phyloP scores from a whole-genome alignment of 2,329 filamentous ascomycete species.

The Talaromyces sp. region DNA sequence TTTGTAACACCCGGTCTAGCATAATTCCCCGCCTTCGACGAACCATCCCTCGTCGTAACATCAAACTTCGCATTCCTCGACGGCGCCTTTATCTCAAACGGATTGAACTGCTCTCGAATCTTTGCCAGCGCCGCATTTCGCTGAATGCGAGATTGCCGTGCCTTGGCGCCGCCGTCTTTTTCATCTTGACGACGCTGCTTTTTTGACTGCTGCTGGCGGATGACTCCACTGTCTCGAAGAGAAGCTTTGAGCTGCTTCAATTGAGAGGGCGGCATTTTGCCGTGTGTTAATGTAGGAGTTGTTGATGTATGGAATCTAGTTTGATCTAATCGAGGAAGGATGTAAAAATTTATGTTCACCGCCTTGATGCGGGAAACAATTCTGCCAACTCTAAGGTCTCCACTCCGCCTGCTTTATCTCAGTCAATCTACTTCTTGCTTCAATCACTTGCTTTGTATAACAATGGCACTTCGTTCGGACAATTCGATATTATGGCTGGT shows the following conservation, averaged over 20 bases:
- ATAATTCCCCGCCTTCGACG: constrained; percentile 55
- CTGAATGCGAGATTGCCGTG: constrained; percentile 69
- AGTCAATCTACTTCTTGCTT: constrained; percentile 3
- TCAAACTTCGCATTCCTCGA: constrained; percentile 79
- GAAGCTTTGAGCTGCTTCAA: constrained; percentile 93
- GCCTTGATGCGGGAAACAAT: constrained; percentile 29
- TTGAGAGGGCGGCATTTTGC: constrained; percentile 86
- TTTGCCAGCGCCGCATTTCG: constrained; percentile 74
- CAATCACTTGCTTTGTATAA: neutral
- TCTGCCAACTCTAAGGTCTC: constrained; percentile 27
- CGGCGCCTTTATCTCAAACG: constrained; percentile 87
- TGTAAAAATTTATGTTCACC: constrained; percentile 36
- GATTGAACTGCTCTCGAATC: constrained; percentile 96
- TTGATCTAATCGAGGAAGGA: neutral
- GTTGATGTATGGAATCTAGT: constrained; percentile 23
- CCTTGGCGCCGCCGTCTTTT: constrained; percentile 61
- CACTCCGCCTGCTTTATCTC: constrained; percentile 13
- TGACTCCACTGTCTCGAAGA: constrained; percentile 81
- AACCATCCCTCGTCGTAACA: constrained; percentile 64
- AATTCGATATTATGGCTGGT: constrained; percentile 19
- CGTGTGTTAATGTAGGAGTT: constrained; percentile 22
- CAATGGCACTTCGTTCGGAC: constrained; percentile 17
- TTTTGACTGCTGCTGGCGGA: constrained; percentile 89
- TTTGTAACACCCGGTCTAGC: constrained; percentile 82
- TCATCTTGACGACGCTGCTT: constrained; percentile 80